A percentile compares a stretch with the other conserved stretches of the same genome.
These are phyloP conservation scores for Mariannaea sp. DNA, from an alignment of 2,329 filamentous ascomycete species.

Conservation along the genomic window DNA sequence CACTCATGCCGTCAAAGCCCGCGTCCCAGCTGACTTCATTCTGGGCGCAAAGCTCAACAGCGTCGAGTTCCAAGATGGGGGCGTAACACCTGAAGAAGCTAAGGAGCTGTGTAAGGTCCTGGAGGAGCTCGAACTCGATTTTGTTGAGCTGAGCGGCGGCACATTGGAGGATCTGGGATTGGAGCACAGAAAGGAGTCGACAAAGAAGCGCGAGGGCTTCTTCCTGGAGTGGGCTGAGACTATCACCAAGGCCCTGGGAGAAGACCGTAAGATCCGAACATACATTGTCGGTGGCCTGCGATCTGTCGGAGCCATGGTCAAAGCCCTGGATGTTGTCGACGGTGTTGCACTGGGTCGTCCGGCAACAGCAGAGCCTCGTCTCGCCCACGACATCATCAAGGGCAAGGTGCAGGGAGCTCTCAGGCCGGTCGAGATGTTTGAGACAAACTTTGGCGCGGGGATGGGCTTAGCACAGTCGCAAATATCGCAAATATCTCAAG, in stretches of 20 bases:
- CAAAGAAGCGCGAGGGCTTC: conserved; percentile 60
- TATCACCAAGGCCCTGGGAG: conserved; percentile 46
- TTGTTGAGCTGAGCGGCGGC: conserved; percentile 64
- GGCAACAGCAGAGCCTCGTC: conserved; percentile 40
- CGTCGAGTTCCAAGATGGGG: conserved; percentile 59
- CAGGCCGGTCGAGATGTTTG: conserved; percentile 15
- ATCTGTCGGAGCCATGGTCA: conserved; percentile 61
- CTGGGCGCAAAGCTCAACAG: conserved; percentile 62
- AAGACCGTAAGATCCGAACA: conserved; percentile 52
- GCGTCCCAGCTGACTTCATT: conserved; percentile 44
- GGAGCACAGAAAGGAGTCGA: conserved; percentile 56
- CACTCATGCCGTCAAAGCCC: conserved; percentile 40
- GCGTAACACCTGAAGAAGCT: conserved; percentile 57
- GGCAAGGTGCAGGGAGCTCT: conserved; percentile 28
- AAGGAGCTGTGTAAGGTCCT: conserved; percentile 52
- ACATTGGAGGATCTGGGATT: conserved; percentile 61
- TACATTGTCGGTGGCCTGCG: conserved; percentile 64
- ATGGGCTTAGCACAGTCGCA: conserved; percentile 24
- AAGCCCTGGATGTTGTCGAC: conserved; percentile 59
- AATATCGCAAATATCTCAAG: conserved; percentile 25
- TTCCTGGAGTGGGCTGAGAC: conserved; percentile 63
- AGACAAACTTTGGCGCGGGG: conserved; percentile 19
- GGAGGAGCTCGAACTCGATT: conserved; percentile 56
- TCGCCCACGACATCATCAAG: conserved; percentile 39
- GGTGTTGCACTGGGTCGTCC: conserved; percentile 59